Evolutionary conservation across 2,329 filamentous ascomycete genomes (phyloP), one percentile per base, ranked within the genome.

Genomic region (Cylindrodendrum hubeiense): DNA sequence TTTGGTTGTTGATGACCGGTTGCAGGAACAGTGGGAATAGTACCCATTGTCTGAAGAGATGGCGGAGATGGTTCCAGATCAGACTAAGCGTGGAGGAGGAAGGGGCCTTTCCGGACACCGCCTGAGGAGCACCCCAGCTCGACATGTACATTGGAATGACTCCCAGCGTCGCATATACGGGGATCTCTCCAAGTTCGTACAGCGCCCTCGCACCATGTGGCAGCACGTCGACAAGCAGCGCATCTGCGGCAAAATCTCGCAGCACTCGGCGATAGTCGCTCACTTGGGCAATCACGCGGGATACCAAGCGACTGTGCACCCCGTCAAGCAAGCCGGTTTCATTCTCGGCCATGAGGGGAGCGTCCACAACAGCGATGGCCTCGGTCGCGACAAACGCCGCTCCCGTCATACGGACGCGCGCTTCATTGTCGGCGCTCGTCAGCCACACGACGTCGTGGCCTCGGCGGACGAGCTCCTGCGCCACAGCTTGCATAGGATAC

Each of bases 361-460:
- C 74, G 50, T 81, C 79, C 2, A 80, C 60, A 22, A 69, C 65
- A 22, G 74, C 73, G 26, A 79, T 73, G 19, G 72, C 70, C 5
- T 71, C 70, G 37, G 80, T 80, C 9, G 76, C 62, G 37, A 74
- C 61, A 56, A 81, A 81, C 0, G 34, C 59, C 6, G 80, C 79
- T 34, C 80, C 80, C 1, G 78, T 75, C 3, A 73, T 72, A n/a
- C 51, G 58, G 13, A 80, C 80, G 17, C 76, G 75, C 30, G 73
- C 70, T 63, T 79, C 72, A 43, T 81, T 76, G n/a, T 73, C 71
- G 12, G 72, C 70, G 44, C 74, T 76, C 1, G 79, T 78, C 34
- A 81, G 73, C 80, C 80, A 82, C 12, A 77, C 63, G 49, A 81
- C 79, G 7, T 79, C 68, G 66, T 82, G 80, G 61, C 79, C 79